These are phyloP conservation scores for Ilex paraguariensis DNA, from an alignment of 305 asterid genomes.

Conservation along the genomic window DNA sequence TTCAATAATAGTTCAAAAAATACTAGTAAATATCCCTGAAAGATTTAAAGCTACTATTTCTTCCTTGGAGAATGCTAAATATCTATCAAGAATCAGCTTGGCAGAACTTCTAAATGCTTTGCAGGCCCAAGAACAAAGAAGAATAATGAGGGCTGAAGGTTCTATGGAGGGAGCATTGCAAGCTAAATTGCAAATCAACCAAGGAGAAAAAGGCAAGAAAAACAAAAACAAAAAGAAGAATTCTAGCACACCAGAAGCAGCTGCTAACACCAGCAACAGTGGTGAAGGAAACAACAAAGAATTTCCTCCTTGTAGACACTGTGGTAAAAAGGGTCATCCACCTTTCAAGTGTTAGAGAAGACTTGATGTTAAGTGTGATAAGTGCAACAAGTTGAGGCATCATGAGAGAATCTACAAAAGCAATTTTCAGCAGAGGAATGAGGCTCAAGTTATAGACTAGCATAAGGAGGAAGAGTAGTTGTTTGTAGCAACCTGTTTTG, in stretches of 20 bases:
- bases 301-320: too few relatives aligned
- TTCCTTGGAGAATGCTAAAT: conserved; percentile 14
- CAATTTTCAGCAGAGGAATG: background rate
- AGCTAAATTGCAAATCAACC: background rate
- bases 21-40: conserved; percentile 11
- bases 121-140: conserved; percentile 13
- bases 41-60: conserved; percentile 8
- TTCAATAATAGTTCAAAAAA: conserved; percentile 11
- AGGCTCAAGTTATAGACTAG: conserved; percentile 1
- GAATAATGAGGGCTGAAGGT: conserved; percentile 8
- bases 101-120: conserved; percentile 3
- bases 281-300: too few relatives aligned
- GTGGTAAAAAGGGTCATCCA: too few relatives aligned
- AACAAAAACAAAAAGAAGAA: too few relatives aligned
- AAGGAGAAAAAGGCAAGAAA: too few relatives aligned
- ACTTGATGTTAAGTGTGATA: too few relatives aligned
- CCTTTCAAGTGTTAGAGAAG: too few relatives aligned
- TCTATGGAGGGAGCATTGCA: background rate
- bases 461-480: conserved; percentile 2
- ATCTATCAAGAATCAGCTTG: conserved; percentile 12
- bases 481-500: conserved; percentile 5
- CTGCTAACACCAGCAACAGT: too few relatives aligned
- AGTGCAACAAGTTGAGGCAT: conserved; percentile 16
- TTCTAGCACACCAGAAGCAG: too few relatives aligned
- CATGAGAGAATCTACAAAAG: background rate